Base-by-base conservation (phyloP, 1,284 basidiomycete genomes). In the Cryptococcus neoformans region DNA sequence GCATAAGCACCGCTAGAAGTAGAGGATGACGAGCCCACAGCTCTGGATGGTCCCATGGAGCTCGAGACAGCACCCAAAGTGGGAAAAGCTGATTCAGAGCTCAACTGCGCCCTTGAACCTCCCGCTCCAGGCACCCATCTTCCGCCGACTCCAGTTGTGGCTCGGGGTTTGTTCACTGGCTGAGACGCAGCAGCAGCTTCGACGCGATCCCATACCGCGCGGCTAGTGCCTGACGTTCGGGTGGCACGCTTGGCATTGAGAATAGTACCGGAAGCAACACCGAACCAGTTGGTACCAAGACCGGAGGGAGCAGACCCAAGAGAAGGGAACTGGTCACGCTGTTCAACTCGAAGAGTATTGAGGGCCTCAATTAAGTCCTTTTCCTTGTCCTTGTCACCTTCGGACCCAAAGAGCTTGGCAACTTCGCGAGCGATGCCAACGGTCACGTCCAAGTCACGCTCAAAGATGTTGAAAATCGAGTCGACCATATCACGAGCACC, bases 291-390 rank as follows among this genome's bases (percentile, higher is more conserved):
- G 0, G 82, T 74, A 1, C 85, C 79, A 3, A 82, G 79, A 9
- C 69, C 72, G 1, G 60, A 60, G 3, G 89, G 85, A 0, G 82
- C 78, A 2, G 52, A 65, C 34, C 69, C 70, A 3, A 92, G 82
- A 45, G 90, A 87, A 0, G 90, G 91, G 80, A 92, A 92, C 67
- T 91, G 85, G 67, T 85, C 84, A 14, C 85, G 85, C 84, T 90
- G 88, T 88, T 95, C 89, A 44, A 89, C 81, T 55, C 87, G 87
- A 73, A 94, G 92, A 0, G 85, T 84, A 59, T 89, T 89, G 87
- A 95, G 90, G 0, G 89, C 87, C 2, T 81, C 70, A 40, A 92
- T 76, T 0, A 98, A 69, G 46, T 86, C 87, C 28, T 81, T 80
- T 60, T 87, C 87, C 83, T 96, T 94, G 28, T 76, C 74, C n/a